Evolutionary conservation across 1,139 yeast genomes (phyloP).

Genomic region (Suhomyces bribrorum): DNA sequence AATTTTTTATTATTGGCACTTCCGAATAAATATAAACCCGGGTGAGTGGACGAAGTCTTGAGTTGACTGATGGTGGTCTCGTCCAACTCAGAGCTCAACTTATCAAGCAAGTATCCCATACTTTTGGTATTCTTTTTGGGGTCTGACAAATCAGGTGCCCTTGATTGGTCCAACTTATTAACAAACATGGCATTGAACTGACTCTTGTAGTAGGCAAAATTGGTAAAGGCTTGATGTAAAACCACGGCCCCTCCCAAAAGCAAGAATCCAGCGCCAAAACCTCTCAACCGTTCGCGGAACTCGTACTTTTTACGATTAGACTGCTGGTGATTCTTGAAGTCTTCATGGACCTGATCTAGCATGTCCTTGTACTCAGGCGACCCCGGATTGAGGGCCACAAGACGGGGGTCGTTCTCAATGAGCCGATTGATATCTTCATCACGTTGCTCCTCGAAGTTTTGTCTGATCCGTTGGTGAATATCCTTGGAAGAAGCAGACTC

Average conservation of each 20-base stretch:
- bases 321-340: constrained; percentile 24
- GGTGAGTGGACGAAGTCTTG: constrained; percentile 25
- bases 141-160: constrained; percentile 28
- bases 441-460: constrained; percentile 14
- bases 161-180: constrained; percentile 34
- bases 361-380: constrained; percentile 44
- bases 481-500: constrained; percentile 13
- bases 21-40: constrained; percentile 46
- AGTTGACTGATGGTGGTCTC: constrained; percentile 26
- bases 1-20: constrained; percentile 36
- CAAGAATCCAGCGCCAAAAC: constrained; percentile 32
- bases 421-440: constrained; percentile 26
- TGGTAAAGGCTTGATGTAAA: constrained; percentile 43
- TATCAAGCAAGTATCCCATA: constrained; percentile 25
- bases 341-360: constrained; percentile 32
- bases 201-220: constrained; percentile 40
- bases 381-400: constrained; percentile 30
- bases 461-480: constrained; percentile 12
- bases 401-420: constrained; percentile 38
- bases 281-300: constrained; percentile 38
- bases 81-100: constrained; percentile 39
- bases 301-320: constrained; percentile 28
- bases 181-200: constrained; percentile 27
- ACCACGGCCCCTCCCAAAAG: constrained; percentile 36
- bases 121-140: constrained; percentile 32